Evolutionary conservation across 1,139 yeast species (phyloP).

Genomic region (Blastobotrys elegans): DNA sequence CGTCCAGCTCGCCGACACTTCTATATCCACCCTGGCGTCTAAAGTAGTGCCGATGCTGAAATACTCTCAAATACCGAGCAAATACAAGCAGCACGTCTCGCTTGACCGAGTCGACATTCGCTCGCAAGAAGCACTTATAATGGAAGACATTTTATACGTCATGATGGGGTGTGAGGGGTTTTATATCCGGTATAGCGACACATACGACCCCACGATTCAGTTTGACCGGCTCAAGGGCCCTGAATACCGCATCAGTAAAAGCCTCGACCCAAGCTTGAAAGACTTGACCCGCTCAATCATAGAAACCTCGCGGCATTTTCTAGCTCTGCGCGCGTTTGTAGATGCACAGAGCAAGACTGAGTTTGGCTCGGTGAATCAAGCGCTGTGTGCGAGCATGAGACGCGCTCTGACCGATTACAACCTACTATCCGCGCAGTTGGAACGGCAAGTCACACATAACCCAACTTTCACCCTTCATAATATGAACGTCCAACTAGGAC

Average conservation of each 20-base stretch:
- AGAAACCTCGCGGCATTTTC: conserved; percentile 58
- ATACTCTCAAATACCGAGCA: conserved; percentile 20
- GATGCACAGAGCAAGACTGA: conserved; percentile 49
- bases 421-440: conserved; percentile 47
- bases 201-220: conserved; percentile 44
- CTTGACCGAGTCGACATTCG: conserved; percentile 13
- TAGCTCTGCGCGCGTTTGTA: conserved; percentile 50
- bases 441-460: conserved; percentile 47
- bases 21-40: conserved; percentile 25
- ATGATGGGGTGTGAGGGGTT: conserved; percentile 76
- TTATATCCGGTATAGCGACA: conserved; percentile 64
- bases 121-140: conserved; percentile 63
- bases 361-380: conserved; percentile 72
- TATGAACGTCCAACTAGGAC: conserved; percentile 41
- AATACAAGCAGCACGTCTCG: conserved; percentile 13
- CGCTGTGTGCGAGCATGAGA: conserved; percentile 59
- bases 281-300: conserved; percentile 63
- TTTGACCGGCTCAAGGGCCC: conserved; percentile 55
- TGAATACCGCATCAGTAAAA: conserved; percentile 66
- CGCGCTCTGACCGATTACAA: conserved; percentile 48
- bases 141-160: conserved; percentile 64
- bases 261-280: conserved; percentile 69
- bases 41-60: conserved; percentile 25
- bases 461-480: conserved; percentile 44
- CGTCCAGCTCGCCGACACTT: conserved; percentile 17